Evolutionary conservation across 73 alveolate species (phyloP).

Genomic region (Tetrahymena borealis): DNA sequence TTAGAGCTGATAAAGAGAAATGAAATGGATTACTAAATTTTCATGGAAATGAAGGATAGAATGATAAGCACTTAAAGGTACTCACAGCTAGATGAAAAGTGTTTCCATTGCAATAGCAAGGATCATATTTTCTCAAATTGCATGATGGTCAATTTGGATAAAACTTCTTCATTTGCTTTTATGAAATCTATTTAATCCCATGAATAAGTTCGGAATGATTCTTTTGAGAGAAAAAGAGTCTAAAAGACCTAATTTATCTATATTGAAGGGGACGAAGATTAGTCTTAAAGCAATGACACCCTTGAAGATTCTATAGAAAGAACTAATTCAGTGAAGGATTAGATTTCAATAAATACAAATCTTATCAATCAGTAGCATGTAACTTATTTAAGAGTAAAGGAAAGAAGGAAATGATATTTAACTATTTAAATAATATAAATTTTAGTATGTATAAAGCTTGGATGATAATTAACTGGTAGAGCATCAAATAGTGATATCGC

Average conservation of each 20-base stretch:
- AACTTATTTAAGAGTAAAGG: not conserved
- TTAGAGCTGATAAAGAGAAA: not conserved
- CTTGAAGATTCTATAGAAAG: not conserved
- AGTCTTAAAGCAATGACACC: not conserved
- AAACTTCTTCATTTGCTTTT: not conserved
- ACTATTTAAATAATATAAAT: not conserved
- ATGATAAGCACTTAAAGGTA: not conserved
- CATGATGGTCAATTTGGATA: not conserved
- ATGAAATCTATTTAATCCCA: not conserved
- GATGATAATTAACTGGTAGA: not conserved
- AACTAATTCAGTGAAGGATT: not conserved
- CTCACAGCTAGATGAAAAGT: not conserved
- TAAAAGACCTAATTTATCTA: not conserved
- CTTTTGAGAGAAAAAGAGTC: not conserved
- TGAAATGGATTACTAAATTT: not conserved
- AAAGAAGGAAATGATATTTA: not conserved
- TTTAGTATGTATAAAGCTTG: not conserved
- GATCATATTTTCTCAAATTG: not conserved
- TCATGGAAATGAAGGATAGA: not conserved
- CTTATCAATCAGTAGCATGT: not conserved
- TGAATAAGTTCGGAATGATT: not conserved
- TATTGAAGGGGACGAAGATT: not conserved
- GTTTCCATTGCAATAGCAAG: not conserved
- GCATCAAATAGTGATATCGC: not conserved
- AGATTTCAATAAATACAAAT: not conserved